These are phyloP conservation scores for Starmera stellimalicola DNA, from an alignment of 1,139 yeast species.

Conservation along the genomic window DNA sequence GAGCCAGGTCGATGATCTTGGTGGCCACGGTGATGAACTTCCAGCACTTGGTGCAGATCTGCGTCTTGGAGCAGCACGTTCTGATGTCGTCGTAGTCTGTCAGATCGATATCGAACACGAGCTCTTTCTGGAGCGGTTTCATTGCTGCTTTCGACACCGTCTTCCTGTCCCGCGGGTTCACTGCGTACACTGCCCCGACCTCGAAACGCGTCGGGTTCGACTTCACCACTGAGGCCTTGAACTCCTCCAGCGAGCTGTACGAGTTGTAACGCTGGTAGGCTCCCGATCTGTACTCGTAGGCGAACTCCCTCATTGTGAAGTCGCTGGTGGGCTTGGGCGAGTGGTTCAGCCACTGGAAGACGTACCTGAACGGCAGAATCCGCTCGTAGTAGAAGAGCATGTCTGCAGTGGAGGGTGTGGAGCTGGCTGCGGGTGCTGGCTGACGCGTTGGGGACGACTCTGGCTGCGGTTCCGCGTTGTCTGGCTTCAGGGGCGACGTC, in stretches of 20 bases:
- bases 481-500: too few species aligned
- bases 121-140: slow-evolving; percentile 76
- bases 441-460: slow-evolving; percentile 8
- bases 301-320: slow-evolving; percentile 87
- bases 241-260: slow-evolving; percentile 55
- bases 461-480: too few species aligned
- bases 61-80: slow-evolving; percentile 85
- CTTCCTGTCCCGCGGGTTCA: slow-evolving; percentile 80
- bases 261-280: slow-evolving; percentile 89
- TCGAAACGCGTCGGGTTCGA: slow-evolving; percentile 89
- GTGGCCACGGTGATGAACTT: slow-evolving; percentile 84
- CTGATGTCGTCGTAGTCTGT: slow-evolving; percentile 93
- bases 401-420: slow-evolving; percentile 48
- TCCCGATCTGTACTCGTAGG: slow-evolving; percentile 78
- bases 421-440: slow-evolving; percentile 7
- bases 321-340: slow-evolving; percentile 61
- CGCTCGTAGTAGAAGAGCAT: slow-evolving; percentile 70
- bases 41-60: slow-evolving; percentile 90
- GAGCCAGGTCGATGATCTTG: slow-evolving; percentile 58
- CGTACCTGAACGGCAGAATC: slow-evolving; percentile 58
- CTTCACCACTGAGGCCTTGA: slow-evolving; percentile 60
- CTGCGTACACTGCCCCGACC: slow-evolving; percentile 85
- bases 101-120: slow-evolving; percentile 94
- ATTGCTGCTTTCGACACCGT: slow-evolving; percentile 69
- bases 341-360: slow-evolving; percentile 86